Evolutionary conservation across 2,329 filamentous ascomycete species (phyloP).

Genomic region (Epichloe hybrida): DNA sequence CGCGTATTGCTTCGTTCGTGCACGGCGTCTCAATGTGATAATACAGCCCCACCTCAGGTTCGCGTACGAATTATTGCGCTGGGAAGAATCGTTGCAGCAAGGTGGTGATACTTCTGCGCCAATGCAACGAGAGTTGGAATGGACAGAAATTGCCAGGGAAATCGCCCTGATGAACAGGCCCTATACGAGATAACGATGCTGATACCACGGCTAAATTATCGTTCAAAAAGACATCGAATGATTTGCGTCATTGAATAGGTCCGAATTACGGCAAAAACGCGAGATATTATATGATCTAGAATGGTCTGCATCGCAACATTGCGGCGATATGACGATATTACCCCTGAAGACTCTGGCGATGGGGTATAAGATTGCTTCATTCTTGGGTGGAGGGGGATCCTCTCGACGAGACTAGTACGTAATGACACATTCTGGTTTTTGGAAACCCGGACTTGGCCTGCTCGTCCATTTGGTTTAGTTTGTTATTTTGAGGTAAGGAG

Average conservation of each 20-base stretch:
- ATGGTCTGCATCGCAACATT: no score
- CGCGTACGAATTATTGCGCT: constrained; percentile 87
- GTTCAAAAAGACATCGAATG: background rate
- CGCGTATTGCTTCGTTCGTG: constrained; percentile 93
- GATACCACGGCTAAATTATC: background rate
- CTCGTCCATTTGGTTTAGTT: background rate
- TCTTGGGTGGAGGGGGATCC: no score
- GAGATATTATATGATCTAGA: no score
- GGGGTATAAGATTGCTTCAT: no score
- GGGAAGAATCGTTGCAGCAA: constrained; percentile 66
- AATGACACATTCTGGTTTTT: no score
- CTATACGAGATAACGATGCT: constrained; percentile 50
- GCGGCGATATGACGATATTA: no score
- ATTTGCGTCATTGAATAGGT: no score
- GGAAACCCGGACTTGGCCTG: no score
- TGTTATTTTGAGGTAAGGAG: background rate
- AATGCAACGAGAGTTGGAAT: constrained; percentile 71
- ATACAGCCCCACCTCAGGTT: constrained; percentile 95
- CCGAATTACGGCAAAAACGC: no score
- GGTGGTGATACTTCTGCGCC: constrained; percentile 30
- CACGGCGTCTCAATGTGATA: constrained; percentile 86
- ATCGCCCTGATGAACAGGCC: constrained; percentile 94
- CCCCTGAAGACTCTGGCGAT: no score
- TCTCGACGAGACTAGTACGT: background rate
- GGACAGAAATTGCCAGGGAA: constrained; percentile 78